These are phyloP conservation scores for Sugiyamaella pinicola DNA, from an alignment of 1,139 yeast species.

Conservation along the genomic window DNA sequence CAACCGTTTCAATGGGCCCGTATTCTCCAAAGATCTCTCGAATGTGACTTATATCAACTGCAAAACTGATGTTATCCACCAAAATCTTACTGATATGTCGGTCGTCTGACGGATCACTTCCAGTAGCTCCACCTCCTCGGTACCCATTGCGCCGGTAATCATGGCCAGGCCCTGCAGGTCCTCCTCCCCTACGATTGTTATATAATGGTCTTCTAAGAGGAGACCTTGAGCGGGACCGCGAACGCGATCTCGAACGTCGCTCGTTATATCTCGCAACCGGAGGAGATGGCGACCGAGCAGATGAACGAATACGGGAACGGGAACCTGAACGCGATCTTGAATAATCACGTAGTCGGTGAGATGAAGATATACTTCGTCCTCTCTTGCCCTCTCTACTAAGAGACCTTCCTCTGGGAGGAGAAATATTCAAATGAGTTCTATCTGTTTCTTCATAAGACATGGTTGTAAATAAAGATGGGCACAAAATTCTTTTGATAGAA, in stretches of 20 bases:
- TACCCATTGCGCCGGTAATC: slow-evolving; percentile 9
- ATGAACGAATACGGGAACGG: slow-evolving; percentile 1
- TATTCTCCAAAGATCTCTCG: slow-evolving; percentile 36
- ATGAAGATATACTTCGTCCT: neutral
- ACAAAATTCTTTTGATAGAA: no score
- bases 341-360: slow-evolving; percentile 3
- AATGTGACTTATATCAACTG: slow-evolving; percentile 30
- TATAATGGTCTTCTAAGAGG: slow-evolving; percentile 10
- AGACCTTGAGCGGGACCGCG: slow-evolving; percentile 24
- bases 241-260: slow-evolving; percentile 25
- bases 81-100: slow-evolving; percentile 25
- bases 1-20: slow-evolving; percentile 32
- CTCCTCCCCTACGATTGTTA: neutral
- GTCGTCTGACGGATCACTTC: slow-evolving; percentile 13
- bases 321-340: neutral
- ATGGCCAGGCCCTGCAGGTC: slow-evolving; percentile 1
- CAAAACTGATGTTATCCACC: slow-evolving; percentile 30
- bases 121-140: slow-evolving; percentile 1
- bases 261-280: slow-evolving; percentile 3
- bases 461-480: no score
- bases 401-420: slow-evolving; percentile 9
- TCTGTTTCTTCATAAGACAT: slow-evolving; percentile 12
- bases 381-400: slow-evolving; percentile 11
- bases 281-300: slow-evolving; percentile 3
- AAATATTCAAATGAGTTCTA: neutral